Evolutionary conservation across 148 eudicot genomes (phyloP).

Genomic region (Arctostaphylos glauca): DNA sequence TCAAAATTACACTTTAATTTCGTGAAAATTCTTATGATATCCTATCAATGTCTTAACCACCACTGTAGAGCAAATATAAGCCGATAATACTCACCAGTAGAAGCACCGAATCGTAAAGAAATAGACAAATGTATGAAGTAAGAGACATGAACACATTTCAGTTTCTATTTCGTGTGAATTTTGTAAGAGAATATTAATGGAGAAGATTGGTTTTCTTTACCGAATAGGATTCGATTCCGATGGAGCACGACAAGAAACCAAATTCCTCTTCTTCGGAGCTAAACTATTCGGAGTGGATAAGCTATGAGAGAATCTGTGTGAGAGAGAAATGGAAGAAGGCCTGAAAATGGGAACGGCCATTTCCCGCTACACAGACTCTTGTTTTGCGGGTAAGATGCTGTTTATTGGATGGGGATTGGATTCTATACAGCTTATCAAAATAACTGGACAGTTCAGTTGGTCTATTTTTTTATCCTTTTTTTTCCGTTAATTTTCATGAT

Average conservation of each 20-base stretch:
- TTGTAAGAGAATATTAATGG: background rate
- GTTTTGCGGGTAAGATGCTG: background rate
- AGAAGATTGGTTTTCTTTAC: slow-evolving; percentile 1
- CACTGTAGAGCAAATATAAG: background rate
- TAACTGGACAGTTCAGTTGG: too few relatives aligned
- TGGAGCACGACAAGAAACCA: slow-evolving; percentile 30
- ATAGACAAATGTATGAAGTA: too few relatives aligned
- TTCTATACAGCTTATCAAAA: too few relatives aligned
- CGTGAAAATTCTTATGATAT: background rate
- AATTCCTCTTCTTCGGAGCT: slow-evolving; percentile 9
- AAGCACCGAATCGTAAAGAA: too few relatives aligned
- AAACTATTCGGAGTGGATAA: background rate
- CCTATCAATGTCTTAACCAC: background rate
- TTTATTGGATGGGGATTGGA: too few relatives aligned
- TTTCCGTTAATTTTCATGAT: too few relatives aligned
- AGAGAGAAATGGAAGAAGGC: slow-evolving; percentile 18
- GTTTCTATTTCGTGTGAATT: background rate
- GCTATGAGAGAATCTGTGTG: background rate
- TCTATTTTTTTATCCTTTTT: too few relatives aligned
- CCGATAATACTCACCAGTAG: background rate
- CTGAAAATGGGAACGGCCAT: slow-evolving; percentile 23
- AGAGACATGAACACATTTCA: too few relatives aligned
- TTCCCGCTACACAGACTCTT: background rate
- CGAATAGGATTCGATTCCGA: slow-evolving; percentile 20
- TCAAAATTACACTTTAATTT: background rate